A percentile compares a stretch with the other conserved stretches of the same genome.
Conservation (phyloP, 305 asterid species). For the Solanum hybrid region DNA sequence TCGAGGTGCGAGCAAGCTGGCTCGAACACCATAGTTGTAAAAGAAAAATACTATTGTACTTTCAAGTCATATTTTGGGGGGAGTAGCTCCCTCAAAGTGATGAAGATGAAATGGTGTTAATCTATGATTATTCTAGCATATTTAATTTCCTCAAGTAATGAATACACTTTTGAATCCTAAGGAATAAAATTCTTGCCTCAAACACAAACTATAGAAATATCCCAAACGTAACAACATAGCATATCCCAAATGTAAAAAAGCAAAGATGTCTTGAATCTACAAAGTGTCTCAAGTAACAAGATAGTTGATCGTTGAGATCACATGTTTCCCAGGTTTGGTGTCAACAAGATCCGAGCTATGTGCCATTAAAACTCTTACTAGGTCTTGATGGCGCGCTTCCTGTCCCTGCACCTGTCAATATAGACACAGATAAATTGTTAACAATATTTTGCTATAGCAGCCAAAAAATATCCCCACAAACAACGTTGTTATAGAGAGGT, state of each 20-base stretch:
- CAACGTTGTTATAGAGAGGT: not conserved
- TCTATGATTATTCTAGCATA: not conserved
- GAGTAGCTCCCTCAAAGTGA: not conserved
- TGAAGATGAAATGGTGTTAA: not conserved
- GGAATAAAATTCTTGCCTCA: not conserved
- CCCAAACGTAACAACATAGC: not conserved
- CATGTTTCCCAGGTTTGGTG: not conserved
- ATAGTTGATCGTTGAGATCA: not conserved
- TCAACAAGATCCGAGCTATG: not conserved
- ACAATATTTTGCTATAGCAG: not conserved
- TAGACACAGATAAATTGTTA: too few relatives aligned
- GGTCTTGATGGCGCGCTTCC: not conserved
- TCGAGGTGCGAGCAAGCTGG: not conserved
- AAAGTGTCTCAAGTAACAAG: not conserved
- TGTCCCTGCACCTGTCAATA: not conserved
- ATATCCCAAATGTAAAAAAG: too few relatives aligned
- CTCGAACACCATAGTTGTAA: not conserved
- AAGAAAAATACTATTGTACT: not conserved
- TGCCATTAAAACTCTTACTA: not conserved
- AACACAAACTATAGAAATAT: not conserved
- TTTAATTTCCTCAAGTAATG: not conserved
- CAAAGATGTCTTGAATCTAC: not conserved
- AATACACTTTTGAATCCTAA: not conserved
- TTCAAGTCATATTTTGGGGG: not conserved
- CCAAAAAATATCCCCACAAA: not conserved